phyloP scores from a whole-genome alignment of 2,329 filamentous ascomycete species.

The Trichoderma semiorbis region DNA sequence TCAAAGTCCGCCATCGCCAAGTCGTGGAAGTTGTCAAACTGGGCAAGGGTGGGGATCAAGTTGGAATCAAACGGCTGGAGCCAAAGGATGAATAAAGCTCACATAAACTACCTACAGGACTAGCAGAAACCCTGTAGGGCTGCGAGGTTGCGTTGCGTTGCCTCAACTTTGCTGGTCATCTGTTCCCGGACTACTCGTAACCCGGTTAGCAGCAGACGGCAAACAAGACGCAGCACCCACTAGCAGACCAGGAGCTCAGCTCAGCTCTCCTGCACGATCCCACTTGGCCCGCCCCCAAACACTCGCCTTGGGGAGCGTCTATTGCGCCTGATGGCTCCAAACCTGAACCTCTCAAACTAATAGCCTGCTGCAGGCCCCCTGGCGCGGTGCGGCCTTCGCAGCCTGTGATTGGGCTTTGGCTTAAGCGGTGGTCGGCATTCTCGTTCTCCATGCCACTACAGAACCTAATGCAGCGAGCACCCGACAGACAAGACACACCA shows the following conservation, averaged over 20 bases:
- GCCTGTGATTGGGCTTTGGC: not conserved
- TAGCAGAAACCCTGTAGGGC: not conserved
- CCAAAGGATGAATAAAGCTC: not conserved
- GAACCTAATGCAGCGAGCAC: not conserved
- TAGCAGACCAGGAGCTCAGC: not conserved
- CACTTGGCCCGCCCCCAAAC: not conserved
- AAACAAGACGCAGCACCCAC: not conserved
- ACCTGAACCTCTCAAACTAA: not conserved
- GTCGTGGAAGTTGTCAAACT: not conserved
- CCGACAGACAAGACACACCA: not conserved
- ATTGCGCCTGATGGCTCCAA: not conserved
- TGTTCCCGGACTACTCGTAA: not conserved
- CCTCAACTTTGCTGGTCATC: not conserved
- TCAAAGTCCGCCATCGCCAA: not conserved
- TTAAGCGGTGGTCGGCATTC: not conserved
- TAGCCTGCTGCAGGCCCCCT: not conserved
- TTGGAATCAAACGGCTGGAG: not conserved
- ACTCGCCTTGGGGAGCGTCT: not conserved
- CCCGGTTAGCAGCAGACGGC: not conserved
- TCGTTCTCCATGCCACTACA: not conserved
- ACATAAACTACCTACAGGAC: not conserved
- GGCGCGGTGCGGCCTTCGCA: not conserved
- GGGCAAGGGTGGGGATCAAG: not conserved
- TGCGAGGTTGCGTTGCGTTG: not conserved
- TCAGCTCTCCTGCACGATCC: not conserved